These are phyloP conservation scores for Coffea canephora DNA, from an alignment of 257 asterid species.

Conservation along the genomic window DNA sequence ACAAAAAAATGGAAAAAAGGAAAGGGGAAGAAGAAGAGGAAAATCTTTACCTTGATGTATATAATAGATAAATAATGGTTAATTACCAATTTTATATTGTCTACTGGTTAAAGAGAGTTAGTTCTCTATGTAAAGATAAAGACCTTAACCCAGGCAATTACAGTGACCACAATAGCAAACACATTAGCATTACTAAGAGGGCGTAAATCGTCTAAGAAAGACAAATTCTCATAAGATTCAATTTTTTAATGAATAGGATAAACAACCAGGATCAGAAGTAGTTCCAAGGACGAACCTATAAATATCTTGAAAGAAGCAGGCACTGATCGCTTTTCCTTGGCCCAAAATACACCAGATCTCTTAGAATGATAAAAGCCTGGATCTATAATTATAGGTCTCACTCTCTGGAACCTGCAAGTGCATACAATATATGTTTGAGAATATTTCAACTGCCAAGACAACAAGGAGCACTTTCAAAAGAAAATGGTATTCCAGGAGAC, in stretches of 20 bases:
- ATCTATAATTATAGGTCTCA: conserved; percentile 78
- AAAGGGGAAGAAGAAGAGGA: no score
- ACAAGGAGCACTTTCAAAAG: conserved; percentile 5
- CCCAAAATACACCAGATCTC: conserved; percentile 96
- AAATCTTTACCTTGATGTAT: neutral
- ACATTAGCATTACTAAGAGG: neutral
- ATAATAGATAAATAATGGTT: neutral
- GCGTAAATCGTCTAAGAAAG: neutral
- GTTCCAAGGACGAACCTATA: conserved; percentile 43
- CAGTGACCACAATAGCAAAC: neutral
- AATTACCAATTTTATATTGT: neutral
- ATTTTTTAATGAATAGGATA: neutral
- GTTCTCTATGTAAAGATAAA: neutral
- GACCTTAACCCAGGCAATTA: no score
- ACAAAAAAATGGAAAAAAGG: no score
- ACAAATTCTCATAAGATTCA: neutral
- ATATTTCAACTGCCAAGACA: conserved; percentile 11
- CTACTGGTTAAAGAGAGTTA: no score
- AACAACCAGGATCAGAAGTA: neutral
- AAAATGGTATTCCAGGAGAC: conserved; percentile 11
- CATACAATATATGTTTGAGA: conserved; percentile 8
- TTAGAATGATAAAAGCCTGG: conserved; percentile 85
- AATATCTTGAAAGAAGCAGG: conserved; percentile 92
- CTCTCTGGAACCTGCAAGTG: conserved; percentile 72
- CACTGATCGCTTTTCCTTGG: conserved; percentile 82